phyloP scores from a whole-genome alignment of 2,329 filamentous ascomycete species.

The Mycosphaerella arachidis region DNA sequence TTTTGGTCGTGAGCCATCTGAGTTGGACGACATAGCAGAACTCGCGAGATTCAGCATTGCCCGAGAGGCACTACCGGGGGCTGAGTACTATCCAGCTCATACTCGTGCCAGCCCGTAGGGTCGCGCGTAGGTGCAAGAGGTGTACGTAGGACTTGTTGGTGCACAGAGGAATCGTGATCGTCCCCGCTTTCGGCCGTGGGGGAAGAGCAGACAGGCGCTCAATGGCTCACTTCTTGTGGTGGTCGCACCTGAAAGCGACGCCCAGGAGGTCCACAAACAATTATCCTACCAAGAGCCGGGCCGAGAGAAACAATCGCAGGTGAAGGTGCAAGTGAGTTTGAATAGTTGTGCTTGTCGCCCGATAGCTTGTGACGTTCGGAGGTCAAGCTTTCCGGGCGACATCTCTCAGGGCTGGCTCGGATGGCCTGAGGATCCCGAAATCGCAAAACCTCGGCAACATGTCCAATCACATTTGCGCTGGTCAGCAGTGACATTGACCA shows the following conservation, averaged over 20 bases:
- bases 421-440: too few relatives aligned
- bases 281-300: background rate
- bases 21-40: slow-evolving; percentile 27
- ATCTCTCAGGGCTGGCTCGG: too few relatives aligned
- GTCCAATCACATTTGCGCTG: background rate
- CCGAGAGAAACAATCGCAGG: background rate
- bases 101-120: slow-evolving; percentile 17
- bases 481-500: background rate
- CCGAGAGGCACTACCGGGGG: slow-evolving; percentile 26
- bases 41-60: slow-evolving; percentile 30
- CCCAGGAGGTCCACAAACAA: background rate
- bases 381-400: slow-evolving; percentile 3
- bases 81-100: slow-evolving; percentile 22
- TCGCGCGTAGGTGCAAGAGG: background rate
- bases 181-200: background rate
- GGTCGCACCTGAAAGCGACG: background rate
- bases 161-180: background rate
- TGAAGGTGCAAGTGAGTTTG: background rate
- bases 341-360: background rate
- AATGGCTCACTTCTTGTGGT: too few relatives aligned
- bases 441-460: too few relatives aligned
- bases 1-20: slow-evolving; percentile 27
- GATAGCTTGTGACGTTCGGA: background rate
- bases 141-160: background rate
- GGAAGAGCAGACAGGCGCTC: background rate